Base-by-base conservation (phyloP, 2,329 filamentous ascomycete genomes). In the Beauveria australis region DNA sequence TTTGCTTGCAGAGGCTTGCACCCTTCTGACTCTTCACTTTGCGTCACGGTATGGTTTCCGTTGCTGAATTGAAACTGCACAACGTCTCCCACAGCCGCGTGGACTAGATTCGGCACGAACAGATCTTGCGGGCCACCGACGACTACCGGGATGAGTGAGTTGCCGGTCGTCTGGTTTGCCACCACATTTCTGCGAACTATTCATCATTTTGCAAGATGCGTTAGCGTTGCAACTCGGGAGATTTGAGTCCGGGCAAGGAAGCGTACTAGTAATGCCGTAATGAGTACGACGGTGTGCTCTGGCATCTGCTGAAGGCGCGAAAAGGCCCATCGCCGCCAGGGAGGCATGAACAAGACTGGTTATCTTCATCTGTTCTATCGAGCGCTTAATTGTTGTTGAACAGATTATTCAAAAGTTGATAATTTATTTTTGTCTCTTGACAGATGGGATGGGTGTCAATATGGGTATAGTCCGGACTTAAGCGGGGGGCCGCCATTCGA, bases 31-130 rank as follows among this genome's bases (percentile, higher is more conserved):
- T 71, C 68, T 5, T 67, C 61, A 14, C 72, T 74, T 63, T 79
- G 74, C 0, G 77, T 79, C 14, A 77, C 72, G 0, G 76, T 78
- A 58, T 78, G 75, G 56, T 78, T 78, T 5, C 74, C 72, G 26
- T 69, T 71, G 61, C 73, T 75, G 67, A 78, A 78, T 57, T 78
- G 75, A 63, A 78, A 78, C 54, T 74, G 70, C 1, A 78, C 68
- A 10, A 74, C 66, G n/a, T 77, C 75, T 40, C 74, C 74, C 0
- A 71, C 66, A 0, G 68, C 64, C 1, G 73, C 74, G 24, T 58
- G 62, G 14, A 76, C 64, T 3, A 67, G 59, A 53, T 76, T 76
- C 0, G 74, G 74, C 1, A 75, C 69, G 48, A 75, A 76, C 1
- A 70, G 69, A 53, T 71, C 71, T 57, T 75, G 73, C 5, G 67